These are phyloP conservation scores for Blastocystis sp. DNA, from an alignment of 352 stramenopile genomes.

Conservation along the genomic window DNA sequence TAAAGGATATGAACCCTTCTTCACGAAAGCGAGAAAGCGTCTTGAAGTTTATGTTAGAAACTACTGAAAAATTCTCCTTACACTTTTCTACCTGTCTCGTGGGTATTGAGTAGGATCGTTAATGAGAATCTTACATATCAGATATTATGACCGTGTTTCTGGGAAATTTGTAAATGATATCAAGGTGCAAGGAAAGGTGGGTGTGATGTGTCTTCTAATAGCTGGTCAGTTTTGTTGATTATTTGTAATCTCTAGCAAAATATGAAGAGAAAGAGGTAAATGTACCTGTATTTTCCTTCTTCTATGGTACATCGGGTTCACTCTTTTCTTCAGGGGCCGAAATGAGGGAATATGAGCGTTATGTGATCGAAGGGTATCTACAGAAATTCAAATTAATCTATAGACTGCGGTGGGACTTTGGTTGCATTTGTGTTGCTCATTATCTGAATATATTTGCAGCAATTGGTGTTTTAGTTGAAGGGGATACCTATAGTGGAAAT, in stretches of 20 bases:
- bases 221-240: neutral
- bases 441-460: neutral
- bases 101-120: neutral
- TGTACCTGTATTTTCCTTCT: slow-evolving; percentile 18
- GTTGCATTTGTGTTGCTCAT: neutral
- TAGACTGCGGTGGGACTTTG: slow-evolving; percentile 38
- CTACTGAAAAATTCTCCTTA: slow-evolving; percentile 12
- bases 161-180: slow-evolving; percentile 8
- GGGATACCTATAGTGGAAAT: neutral
- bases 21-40: slow-evolving; percentile 17
- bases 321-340: neutral
- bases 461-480: slow-evolving; percentile 18
- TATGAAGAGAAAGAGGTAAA: slow-evolving; percentile 63
- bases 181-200: slow-evolving; percentile 24
- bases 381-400: neutral
- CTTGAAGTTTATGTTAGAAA: slow-evolving; percentile 43
- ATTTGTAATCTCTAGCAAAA: neutral
- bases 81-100: slow-evolving; percentile 24
- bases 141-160: slow-evolving; percentile 31
- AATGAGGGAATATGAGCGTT: slow-evolving; percentile 13
- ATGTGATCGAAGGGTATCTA: neutral
- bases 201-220: slow-evolving; percentile 43
- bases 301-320: neutral
- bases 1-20: neutral
- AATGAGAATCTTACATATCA: neutral